Evolutionary conservation across 805 yeast species (phyloP), one percentile per base, ranked within the genome.

Genomic region (Ogataea angusta): DNA sequence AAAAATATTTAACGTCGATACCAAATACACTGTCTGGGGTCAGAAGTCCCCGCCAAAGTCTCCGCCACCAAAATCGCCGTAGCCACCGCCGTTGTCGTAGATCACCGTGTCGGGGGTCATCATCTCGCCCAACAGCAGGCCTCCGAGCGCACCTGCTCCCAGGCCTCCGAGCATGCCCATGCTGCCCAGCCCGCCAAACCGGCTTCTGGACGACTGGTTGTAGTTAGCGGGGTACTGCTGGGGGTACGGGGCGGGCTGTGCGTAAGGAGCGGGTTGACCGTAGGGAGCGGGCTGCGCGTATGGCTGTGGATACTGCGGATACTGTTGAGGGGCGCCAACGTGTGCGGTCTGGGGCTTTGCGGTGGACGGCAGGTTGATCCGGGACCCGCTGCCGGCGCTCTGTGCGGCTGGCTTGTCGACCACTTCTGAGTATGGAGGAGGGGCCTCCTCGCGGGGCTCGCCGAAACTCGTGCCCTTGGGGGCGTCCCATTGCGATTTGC

Each of bases 401-500:
- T 45, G 46, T 2, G 42, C 9, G 6, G 40, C 38, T 14, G 23
- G 27, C 29, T 30, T 30, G 14, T 37, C 16, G 27, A 16, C 41
- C 17, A 37, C 32, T 27, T 33, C 45, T 8, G 51, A 29, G 32
- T 55, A 53, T n/a, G 58, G 49, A 12, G 82, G 80, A 2, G 70
- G 68, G 3, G 54, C 61, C 7, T 52, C 63, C 4, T 47, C 24
- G 9, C 10, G 10, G 5, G 22, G 17, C 10, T 5, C 40, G 8
- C 66, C 61, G 57, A 75, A 73, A 2, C 51, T 58, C 0, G 86
- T 76, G 1, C 83, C 83, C 9, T 46, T 43, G 12, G 96, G 97
- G 10, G 80, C 78, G 38, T 86, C 95, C 98, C 98, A 91, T 62
- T 89, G 96, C 0, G 96, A 86, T 50, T 77, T 68, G 45, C 85